Evolutionary conservation across 1,284 basidiomycete genomes (phyloP).

Genomic region (Naganishia albida): DNA sequence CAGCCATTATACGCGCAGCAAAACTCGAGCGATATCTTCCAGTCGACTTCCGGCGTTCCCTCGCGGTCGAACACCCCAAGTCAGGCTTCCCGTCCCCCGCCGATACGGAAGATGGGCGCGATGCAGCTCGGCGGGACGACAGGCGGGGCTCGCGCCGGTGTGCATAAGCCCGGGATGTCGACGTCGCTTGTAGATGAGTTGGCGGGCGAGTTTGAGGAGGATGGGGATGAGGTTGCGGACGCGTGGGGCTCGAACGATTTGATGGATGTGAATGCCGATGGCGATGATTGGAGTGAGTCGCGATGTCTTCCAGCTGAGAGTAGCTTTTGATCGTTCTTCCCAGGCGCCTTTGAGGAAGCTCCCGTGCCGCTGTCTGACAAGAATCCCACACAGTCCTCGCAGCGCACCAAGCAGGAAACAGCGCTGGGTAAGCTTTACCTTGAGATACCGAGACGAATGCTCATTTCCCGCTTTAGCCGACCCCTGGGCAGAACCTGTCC

Average conservation of each 20-base stretch:
- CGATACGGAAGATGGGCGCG: constrained; percentile 4
- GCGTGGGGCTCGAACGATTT: constrained; percentile 72
- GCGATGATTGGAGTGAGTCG: constrained; percentile 83
- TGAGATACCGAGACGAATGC: background rate
- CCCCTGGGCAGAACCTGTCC: constrained; percentile 5
- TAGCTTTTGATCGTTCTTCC: constrained; percentile 2
- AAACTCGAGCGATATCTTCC: constrained; percentile 26
- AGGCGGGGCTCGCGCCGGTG: constrained; percentile 52
- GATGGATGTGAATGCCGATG: constrained; percentile 87
- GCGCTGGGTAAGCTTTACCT: constrained; percentile 13
- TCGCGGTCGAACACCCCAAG: constrained; percentile 10
- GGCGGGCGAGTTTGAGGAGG: constrained; percentile 58
- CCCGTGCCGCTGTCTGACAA: constrained; percentile 49
- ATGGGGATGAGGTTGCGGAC: constrained; percentile 57
- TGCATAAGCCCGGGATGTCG: constrained; percentile 67
- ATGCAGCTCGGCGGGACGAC: constrained; percentile 28
- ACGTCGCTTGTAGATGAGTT: constrained; percentile 63
- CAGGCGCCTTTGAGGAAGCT: constrained; percentile 81
- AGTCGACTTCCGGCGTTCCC: constrained; percentile 24
- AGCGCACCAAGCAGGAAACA: constrained; percentile 19
- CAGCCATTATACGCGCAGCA: constrained; percentile 34
- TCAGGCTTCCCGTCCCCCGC: constrained; percentile 1
- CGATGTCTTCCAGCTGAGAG: constrained; percentile 14
- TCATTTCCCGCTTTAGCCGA: constrained; percentile 9
- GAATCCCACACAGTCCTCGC: constrained; percentile 25